Base-by-base conservation (phyloP, 768 basidiomycete genomes). In the Coprinellus micaceus region DNA sequence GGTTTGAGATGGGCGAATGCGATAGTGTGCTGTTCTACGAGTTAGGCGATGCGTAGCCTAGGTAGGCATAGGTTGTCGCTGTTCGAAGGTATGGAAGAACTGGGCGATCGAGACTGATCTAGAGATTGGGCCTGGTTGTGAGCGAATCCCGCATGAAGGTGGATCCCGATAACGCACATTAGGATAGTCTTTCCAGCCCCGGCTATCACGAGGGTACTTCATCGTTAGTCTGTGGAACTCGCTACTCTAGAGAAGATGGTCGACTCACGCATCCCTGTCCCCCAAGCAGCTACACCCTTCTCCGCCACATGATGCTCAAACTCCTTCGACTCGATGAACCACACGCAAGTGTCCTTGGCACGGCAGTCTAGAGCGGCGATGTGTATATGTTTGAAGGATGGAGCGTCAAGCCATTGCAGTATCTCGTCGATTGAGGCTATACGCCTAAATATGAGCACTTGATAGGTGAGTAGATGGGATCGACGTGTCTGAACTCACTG, bases 181-280 rank as follows among this genome's bases (percentile, higher is more conserved):
- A 39, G 39, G n/a, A 22, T 11, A 22, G 52, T 40, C 39, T 41
- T 33, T 13, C 19, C 33, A 24, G 30, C 30, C 15, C 4, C 52
- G 17, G 52, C 52, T 24, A 15, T 12, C 19, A 7, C 2, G 19
- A 25, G 5, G 7, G 5, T 33, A 37, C 21, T n/a, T 28, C 12
- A 52, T 4, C 30, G 21, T 13, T 22, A 37, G 29, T n/a, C n/a
- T n/a, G n/a, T n/a, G n/a, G n/a, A n/a, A n/a, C n/a, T n/a, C n/a
- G n/a, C n/a, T n/a, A n/a, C n/a, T 33, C 13, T 10, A 10, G 19
- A 24, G 9, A 45, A 9, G 22, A 24, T 30, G 29, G 28, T 13
- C 5, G 4, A 33, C 49, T n/a, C 28, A 54, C 53, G 53, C 24
- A 54, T 54, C 24, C 40, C 53, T 10, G 41, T 44, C 9, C 40